Evolutionary conservation across 2,329 filamentous ascomycete genomes (phyloP).

Genomic region (Microsporum canis): DNA sequence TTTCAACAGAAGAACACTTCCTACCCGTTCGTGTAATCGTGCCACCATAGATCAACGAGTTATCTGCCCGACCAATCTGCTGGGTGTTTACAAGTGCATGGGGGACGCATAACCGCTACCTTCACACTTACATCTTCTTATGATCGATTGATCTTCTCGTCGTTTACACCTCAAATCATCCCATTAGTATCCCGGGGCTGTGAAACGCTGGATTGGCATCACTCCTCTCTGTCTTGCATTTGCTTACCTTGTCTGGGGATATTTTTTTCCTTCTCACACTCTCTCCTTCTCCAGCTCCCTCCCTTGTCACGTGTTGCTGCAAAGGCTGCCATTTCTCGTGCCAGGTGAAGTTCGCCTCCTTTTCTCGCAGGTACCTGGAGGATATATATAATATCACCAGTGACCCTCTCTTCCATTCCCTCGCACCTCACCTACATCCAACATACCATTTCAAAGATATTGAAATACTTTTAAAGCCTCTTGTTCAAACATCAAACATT

Average conservation of each 20-base stretch:
- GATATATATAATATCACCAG: neutral
- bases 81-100: neutral
- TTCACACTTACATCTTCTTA: neutral
- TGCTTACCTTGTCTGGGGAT: neutral
- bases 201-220: neutral
- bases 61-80: conserved; percentile 1
- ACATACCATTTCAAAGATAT: neutral
- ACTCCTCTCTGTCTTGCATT: neutral
- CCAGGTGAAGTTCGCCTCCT: neutral
- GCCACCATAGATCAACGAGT: conserved; percentile 1
- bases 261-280: neutral
- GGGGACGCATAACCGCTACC: conserved; percentile 1
- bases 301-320: neutral
- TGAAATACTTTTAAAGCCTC: neutral
- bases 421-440: neutral
- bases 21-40: neutral
- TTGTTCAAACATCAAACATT: neutral
- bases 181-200: neutral
- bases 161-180: neutral
- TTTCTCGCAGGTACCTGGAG: neutral
- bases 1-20: neutral
- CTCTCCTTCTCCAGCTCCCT: neutral
- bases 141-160: neutral
- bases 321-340: neutral
- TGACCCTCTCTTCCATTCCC: neutral